Evolutionary conservation across 129 eudicot genomes (phyloP).

Genomic region (Lactuca saligna): DNA sequence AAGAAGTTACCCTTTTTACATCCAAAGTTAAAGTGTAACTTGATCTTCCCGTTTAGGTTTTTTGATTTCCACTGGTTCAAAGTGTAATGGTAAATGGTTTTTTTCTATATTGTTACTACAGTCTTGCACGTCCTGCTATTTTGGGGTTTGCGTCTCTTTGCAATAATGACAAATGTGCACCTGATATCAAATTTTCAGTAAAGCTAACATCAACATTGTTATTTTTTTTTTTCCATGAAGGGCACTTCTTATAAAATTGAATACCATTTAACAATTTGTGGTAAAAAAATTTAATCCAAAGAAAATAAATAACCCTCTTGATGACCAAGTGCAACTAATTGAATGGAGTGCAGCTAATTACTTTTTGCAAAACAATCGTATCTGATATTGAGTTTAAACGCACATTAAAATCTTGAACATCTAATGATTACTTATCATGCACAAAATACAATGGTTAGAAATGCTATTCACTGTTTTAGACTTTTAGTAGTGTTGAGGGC

Average conservation of each 20-base stretch:
- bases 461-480: not conserved
- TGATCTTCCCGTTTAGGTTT: no score
- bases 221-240: no score
- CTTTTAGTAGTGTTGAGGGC: not conserved
- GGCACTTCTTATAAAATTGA: not conserved
- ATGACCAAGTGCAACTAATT: no score
- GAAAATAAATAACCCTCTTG: not conserved
- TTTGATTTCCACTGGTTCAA: not conserved
- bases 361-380: not conserved
- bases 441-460: not conserved
- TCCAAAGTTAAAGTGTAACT: not conserved
- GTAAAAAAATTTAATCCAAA: not conserved
- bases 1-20: not conserved
- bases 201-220: no score
- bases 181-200: no score
- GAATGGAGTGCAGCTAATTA: no score
- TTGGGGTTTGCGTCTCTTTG: no score
- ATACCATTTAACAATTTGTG: not conserved
- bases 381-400: no score
- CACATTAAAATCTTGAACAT: no score
- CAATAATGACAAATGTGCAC: no score
- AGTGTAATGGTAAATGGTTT: not conserved
- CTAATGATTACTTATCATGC: no score
- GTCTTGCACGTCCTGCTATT: not conserved
- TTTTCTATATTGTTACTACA: no score